Evolutionary conservation across 2,329 filamentous ascomycete species (phyloP).

Genomic region (Venturia carpophila): DNA sequence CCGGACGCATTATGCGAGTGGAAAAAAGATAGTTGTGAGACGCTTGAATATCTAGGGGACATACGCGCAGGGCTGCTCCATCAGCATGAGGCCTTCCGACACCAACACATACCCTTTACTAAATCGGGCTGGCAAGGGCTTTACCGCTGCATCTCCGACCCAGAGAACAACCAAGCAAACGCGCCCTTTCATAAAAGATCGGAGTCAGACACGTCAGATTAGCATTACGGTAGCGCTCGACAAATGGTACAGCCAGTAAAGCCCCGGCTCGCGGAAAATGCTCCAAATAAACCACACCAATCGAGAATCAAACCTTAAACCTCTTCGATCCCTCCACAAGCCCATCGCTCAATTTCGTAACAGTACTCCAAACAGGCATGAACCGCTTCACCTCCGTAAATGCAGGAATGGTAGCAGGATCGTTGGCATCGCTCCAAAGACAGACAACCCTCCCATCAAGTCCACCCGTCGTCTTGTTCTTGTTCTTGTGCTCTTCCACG

Average conservation of each 20-base stretch:
- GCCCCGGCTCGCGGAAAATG: neutral
- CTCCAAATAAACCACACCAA: neutral
- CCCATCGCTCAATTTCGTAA: slow-evolving; percentile 68
- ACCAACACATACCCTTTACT: too few species aligned
- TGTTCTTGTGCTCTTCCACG: slow-evolving; percentile 14
- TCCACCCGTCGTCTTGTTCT: slow-evolving; percentile 25
- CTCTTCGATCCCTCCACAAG: slow-evolving; percentile 71
- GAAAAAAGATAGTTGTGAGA: too few species aligned
- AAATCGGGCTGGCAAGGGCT: too few species aligned
- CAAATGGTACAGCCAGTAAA: neutral
- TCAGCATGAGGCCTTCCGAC: too few species aligned
- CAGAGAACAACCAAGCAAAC: too few species aligned
- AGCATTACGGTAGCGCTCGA: neutral
- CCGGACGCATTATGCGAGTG: too few species aligned
- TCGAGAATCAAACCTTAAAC: slow-evolving; percentile 45
- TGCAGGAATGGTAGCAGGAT: slow-evolving; percentile 64
- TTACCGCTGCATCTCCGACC: too few species aligned
- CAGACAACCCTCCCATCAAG: slow-evolving; percentile 65
- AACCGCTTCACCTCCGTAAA: slow-evolving; percentile 72
- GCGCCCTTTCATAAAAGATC: too few species aligned
- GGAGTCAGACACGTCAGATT: neutral
- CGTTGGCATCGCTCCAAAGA: slow-evolving; percentile 81
- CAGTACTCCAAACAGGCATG: slow-evolving; percentile 69
- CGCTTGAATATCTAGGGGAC: too few species aligned
- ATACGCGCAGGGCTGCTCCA: too few species aligned